A percentile compares a stretch with the other conserved stretches of the same genome.
Evolutionary conservation across 371 early-diverging fungal genomes (phyloP).

Genomic region (Zychaea mexicana): DNA sequence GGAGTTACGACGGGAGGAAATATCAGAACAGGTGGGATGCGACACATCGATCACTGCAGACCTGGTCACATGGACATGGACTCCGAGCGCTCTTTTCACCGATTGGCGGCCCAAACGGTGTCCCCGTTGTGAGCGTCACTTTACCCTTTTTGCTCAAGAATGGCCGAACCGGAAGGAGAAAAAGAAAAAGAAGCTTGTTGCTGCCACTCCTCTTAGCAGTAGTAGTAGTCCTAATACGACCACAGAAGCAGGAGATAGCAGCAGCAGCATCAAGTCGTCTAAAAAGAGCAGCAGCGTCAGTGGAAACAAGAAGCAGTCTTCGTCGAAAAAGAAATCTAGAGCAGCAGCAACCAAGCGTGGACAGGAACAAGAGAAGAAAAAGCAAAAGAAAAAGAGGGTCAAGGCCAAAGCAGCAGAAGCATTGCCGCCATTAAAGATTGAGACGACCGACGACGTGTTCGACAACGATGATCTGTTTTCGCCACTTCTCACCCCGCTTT

Average conservation of each 20-base stretch:
- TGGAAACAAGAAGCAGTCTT: no score
- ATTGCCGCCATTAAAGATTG: neutral
- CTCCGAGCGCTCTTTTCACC: conserved; percentile 45
- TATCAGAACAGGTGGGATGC: conserved; percentile 31
- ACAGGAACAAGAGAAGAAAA: no score
- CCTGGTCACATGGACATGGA: conserved; percentile 56
- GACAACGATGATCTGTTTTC: conserved; percentile 5
- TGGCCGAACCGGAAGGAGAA: conserved; percentile 30
- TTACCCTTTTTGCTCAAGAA: conserved; percentile 41
- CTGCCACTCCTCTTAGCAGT: neutral
- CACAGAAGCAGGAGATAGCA: neutral
- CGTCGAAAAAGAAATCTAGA: no score
- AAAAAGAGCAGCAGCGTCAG: neutral
- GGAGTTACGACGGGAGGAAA: conserved; percentile 29
- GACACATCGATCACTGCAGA: conserved; percentile 32
- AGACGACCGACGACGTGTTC: neutral
- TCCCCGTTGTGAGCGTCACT: conserved; percentile 51
- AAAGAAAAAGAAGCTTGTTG: neutral
- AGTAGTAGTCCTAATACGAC: neutral
- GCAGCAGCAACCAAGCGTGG: no score
- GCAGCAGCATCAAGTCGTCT: no score
- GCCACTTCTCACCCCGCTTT: conserved; percentile 11
- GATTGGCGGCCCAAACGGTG: conserved; percentile 48
- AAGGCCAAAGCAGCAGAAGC: no score
- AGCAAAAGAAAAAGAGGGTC: no score